These are phyloP conservation scores for Orbilia javanica DNA, from an alignment of 2,329 filamentous ascomycete species.

Conservation along the genomic window DNA sequence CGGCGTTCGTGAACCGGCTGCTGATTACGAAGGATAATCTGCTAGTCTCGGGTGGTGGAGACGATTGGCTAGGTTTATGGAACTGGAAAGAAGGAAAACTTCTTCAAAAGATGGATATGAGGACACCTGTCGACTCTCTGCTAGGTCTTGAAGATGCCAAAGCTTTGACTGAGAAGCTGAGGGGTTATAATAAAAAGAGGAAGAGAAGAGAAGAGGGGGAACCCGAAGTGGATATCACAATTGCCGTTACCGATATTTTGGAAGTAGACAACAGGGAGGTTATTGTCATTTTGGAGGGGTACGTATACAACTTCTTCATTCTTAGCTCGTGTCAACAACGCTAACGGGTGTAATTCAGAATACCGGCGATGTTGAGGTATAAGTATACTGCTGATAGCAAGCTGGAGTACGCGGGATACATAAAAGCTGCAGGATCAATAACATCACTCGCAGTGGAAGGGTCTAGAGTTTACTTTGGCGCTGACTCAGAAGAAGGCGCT, in stretches of 20 bases:
- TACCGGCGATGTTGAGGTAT: slow-evolving; percentile 40
- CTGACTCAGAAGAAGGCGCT: not conserved
- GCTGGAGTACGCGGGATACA: slow-evolving; percentile 18
- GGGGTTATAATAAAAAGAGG: slow-evolving; percentile 64
- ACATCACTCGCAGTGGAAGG: slow-evolving; percentile 10
- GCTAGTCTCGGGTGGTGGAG: slow-evolving; percentile 88
- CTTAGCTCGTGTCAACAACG: not conserved
- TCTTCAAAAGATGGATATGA: slow-evolving; percentile 71
- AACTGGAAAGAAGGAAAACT: slow-evolving; percentile 76
- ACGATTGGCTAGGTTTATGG: slow-evolving; percentile 83
- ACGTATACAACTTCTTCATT: slow-evolving; percentile 38
- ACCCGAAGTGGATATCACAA: slow-evolving; percentile 60
- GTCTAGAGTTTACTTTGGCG: slow-evolving; percentile 29
- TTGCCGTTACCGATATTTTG: slow-evolving; percentile 34
- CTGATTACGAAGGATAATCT: slow-evolving; percentile 74
- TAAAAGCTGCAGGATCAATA: slow-evolving; percentile 29
- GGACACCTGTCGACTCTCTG: slow-evolving; percentile 64
- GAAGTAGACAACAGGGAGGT: slow-evolving; percentile 62
- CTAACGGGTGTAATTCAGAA: slow-evolving; percentile 8
- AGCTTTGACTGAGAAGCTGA: slow-evolving; percentile 59
- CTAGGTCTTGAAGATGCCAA: slow-evolving; percentile 8
- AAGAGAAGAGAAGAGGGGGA: slow-evolving; percentile 64
- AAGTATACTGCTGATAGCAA: not conserved
- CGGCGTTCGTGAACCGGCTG: slow-evolving; percentile 83
- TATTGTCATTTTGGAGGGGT: slow-evolving; percentile 73